Evolutionary conservation across 2,329 filamentous ascomycete species (phyloP).

Genomic region (Monilinia fructigena): DNA sequence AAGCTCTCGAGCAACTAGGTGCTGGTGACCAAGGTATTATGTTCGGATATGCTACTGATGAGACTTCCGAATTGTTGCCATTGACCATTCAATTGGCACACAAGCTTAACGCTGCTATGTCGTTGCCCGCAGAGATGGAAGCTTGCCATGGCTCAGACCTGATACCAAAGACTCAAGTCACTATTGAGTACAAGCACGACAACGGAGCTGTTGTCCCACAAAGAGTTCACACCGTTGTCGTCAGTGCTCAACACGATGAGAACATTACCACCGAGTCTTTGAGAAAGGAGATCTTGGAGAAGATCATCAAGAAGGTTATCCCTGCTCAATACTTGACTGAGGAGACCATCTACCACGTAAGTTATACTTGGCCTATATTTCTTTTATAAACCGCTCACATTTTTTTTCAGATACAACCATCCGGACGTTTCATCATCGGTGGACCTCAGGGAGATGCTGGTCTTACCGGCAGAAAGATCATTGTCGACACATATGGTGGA

Average conservation of each 20-base stretch:
- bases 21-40: conserved; percentile 99
- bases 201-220: conserved; percentile 87
- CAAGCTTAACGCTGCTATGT: conserved; percentile 96
- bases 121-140: conserved; percentile 80
- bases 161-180: conserved; percentile 99
- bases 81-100: conserved; percentile 92
- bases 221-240: conserved; percentile 93
- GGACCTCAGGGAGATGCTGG: conserved; percentile 98
- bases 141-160: conserved; percentile 89
- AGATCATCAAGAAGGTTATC: conserved; percentile 95
- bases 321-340: conserved; percentile 90
- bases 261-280: conserved; percentile 88
- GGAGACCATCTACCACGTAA: conserved; percentile 89
- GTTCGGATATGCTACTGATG: conserved; percentile 99
- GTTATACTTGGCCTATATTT: conserved; percentile 40
- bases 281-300: conserved; percentile 91
- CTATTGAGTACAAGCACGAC: conserved; percentile 97
- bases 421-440: conserved; percentile 97
- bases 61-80: conserved; percentile 95
- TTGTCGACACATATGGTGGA: conserved; percentile 97
- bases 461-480: conserved; percentile 98
- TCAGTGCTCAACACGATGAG: conserved; percentile 90
- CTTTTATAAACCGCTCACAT: conserved; percentile 17
- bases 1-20: conserved; percentile 95
- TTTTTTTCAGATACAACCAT: conserved; percentile 75